Percentiles rank a stretch among this genome's conserved stretches.
These are phyloP conservation scores for Candida endomychidarum DNA, from an alignment of 805 yeast genomes.

Conservation along the genomic window DNA sequence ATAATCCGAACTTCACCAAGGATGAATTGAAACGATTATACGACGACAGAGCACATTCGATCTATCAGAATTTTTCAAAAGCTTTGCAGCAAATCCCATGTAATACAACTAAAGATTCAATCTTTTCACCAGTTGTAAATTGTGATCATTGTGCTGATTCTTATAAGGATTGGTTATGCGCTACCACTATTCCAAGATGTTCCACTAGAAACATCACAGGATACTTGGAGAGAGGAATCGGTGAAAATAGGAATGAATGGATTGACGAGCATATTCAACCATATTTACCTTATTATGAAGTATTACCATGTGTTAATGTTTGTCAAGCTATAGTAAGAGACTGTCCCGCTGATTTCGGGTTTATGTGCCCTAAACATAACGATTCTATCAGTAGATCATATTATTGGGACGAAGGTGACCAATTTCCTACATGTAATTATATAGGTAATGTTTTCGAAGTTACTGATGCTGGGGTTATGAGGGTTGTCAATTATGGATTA, in stretches of 20 bases:
- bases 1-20: constrained; percentile 19
- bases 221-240: constrained; percentile 46
- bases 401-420: constrained; percentile 36
- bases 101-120: constrained; percentile 60
- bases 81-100: constrained; percentile 79
- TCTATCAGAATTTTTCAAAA: constrained; percentile 66
- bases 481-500: not conserved
- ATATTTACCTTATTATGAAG: constrained; percentile 69
- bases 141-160: constrained; percentile 72
- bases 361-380: constrained; percentile 63
- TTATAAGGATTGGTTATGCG: constrained; percentile 86
- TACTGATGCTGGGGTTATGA: constrained; percentile 4
- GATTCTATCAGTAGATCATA: constrained; percentile 40
- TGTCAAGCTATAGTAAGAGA: constrained; percentile 78
- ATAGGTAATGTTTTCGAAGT: constrained; percentile 24
- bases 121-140: constrained; percentile 70
- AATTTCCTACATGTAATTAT: constrained; percentile 37
- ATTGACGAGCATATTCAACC: constrained; percentile 51
- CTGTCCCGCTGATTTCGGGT: constrained; percentile 78
- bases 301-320: constrained; percentile 80
- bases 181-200: constrained; percentile 86
- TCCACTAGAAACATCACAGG: constrained; percentile 48
- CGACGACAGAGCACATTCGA: constrained; percentile 57
- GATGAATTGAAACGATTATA: constrained; percentile 40
- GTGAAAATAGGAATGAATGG: constrained; percentile 58